A percentile compares a stretch with the other conserved stretches of the same genome.
These are phyloP conservation scores for Myotisia sp. DNA, from an alignment of 2,329 filamentous ascomycete genomes.

Conservation along the genomic window DNA sequence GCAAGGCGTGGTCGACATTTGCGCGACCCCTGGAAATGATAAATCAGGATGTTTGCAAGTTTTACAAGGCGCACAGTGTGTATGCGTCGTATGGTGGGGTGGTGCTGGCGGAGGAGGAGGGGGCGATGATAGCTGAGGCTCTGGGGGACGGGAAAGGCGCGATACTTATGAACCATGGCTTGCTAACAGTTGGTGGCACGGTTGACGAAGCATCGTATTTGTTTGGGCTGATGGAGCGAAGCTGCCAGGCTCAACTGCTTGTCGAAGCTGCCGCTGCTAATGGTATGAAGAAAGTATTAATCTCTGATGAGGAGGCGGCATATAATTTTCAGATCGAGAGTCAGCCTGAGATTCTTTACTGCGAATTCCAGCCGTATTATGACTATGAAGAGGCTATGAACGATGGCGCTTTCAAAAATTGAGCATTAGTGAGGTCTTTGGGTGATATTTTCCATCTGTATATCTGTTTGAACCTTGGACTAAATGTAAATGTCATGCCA, in stretches of 20 bases:
- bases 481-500: too few relatives aligned
- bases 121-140: conserved; percentile 47
- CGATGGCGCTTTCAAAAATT: conserved; percentile 17
- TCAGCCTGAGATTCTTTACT: conserved; percentile 16
- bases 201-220: conserved; percentile 63
- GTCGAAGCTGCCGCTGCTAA: conserved; percentile 52
- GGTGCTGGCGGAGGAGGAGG: conserved; percentile 50
- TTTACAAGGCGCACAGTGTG: conserved; percentile 51
- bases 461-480: too few relatives aligned
- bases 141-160: conserved; percentile 49
- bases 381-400: conserved; percentile 17
- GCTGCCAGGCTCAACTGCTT: conserved; percentile 52
- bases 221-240: conserved; percentile 54
- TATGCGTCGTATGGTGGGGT: conserved; percentile 52
- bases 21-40: conserved; percentile 31
- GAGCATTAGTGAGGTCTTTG: conserved; percentile 1
- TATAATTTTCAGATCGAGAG: conserved; percentile 18
- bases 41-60: conserved; percentile 41
- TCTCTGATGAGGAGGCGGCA: conserved; percentile 41
- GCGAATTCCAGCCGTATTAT: conserved; percentile 18
- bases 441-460: neutral
- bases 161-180: conserved; percentile 57
- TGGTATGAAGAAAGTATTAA: conserved; percentile 37
- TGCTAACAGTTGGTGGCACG: conserved; percentile 55
- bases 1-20: conserved; percentile 32